Evolutionary conservation across 1,139 yeast genomes (phyloP).

Genomic region (Hansenula lynferdii): DNA sequence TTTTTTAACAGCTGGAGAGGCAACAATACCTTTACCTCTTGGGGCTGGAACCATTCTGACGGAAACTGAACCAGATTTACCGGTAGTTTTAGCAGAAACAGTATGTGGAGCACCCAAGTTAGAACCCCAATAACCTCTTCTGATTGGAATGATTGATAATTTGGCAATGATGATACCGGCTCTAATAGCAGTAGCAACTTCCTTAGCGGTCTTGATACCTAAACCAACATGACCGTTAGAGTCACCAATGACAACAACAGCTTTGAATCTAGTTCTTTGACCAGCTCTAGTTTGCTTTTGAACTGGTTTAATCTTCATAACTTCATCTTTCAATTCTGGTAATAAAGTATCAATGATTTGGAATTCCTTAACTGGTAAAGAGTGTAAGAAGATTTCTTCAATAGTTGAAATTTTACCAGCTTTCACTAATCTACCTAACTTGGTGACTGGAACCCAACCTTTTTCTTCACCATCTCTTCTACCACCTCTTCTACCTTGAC

Average conservation of each 20-base stretch:
- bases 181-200: conserved; percentile 99
- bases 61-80: conserved; percentile 99
- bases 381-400: conserved; percentile 99
- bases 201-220: conserved; percentile 99
- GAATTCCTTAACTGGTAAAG: conserved; percentile 99
- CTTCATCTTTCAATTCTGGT: conserved; percentile 97
- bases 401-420: conserved; percentile 96
- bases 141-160: conserved; percentile 97
- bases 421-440: conserved; percentile 99
- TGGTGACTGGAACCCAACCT: conserved; percentile 99
- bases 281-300: conserved; percentile 99
- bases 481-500: conserved; percentile 56
- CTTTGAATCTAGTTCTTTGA: conserved; percentile 99
- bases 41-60: conserved; percentile 99
- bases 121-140: conserved; percentile 99
- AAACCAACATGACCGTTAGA: conserved; percentile 99
- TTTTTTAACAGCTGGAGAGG: conserved; percentile 99
- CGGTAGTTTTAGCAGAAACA: conserved; percentile 95
- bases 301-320: conserved; percentile 99
- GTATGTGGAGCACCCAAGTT: conserved; percentile 99
- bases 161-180: conserved; percentile 99
- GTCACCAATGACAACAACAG: conserved; percentile 99
- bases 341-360: conserved; percentile 96
- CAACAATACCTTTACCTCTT: conserved; percentile 99
- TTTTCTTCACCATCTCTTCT: conserved; percentile 90